A percentile compares a stretch with the other conserved stretches of the same genome.
Evolutionary conservation across 2,329 filamentous ascomycete genomes (phyloP).

Genomic region (Conoideocrella luteorostrata): DNA sequence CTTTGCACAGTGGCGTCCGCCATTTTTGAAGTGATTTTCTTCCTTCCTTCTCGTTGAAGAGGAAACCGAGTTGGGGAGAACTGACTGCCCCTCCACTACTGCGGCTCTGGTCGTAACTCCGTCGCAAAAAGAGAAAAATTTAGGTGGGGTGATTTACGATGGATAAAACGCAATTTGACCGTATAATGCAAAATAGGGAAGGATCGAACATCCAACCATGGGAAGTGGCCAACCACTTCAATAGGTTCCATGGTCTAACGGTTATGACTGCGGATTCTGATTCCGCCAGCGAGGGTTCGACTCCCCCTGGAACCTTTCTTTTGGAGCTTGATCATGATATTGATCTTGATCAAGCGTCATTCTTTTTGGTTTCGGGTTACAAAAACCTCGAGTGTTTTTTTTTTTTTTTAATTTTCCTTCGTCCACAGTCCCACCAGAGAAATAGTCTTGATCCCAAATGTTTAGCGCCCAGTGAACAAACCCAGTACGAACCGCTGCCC

Average conservation of each 20-base stretch:
- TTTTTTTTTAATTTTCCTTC: too few relatives aligned
- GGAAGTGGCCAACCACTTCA: conserved; percentile 20
- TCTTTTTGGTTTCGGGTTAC: neutral
- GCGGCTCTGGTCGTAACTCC: neutral
- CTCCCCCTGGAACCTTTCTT: conserved; percentile 27
- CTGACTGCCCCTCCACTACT: conserved; percentile 5
- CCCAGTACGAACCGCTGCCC: too few relatives aligned
- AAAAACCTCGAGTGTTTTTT: too few relatives aligned
- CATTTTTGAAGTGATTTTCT: conserved; percentile 11
- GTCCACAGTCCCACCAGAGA: too few relatives aligned
- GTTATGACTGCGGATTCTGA: conserved; percentile 31
- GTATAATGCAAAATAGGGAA: conserved; percentile 3
- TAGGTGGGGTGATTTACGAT: conserved; percentile 24
- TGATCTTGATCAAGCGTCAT: too few relatives aligned
- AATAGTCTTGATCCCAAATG: too few relatives aligned
- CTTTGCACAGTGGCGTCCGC: conserved; percentile 44
- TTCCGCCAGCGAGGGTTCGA: conserved; percentile 32
- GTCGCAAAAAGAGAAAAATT: conserved; percentile 26
- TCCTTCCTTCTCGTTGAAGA: too few relatives aligned
- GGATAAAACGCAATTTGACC: neutral
- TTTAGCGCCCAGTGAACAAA: too few relatives aligned
- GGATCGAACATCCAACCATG: conserved; percentile 10
- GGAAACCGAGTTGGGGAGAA: too few relatives aligned
- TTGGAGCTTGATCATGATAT: too few relatives aligned
- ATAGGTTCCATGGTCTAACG: conserved; percentile 29